Evolutionary conservation across 2,329 filamentous ascomycete species (phyloP).

Genomic region (Claviceps africana): DNA sequence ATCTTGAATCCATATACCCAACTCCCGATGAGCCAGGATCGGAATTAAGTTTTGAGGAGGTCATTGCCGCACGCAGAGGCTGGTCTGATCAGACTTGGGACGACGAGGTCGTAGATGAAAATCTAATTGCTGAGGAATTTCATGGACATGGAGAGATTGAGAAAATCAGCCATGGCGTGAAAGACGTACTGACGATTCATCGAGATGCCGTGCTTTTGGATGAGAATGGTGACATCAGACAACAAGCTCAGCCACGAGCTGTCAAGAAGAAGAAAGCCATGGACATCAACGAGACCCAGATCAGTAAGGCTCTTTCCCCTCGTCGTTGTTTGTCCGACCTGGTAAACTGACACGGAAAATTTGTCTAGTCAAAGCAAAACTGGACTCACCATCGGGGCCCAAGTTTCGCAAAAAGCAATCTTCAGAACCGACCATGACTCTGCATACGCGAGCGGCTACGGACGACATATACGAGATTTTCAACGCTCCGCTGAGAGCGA

Average conservation of each 20-base stretch:
- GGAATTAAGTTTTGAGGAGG: constrained; percentile 83
- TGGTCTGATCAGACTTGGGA: constrained; percentile 48
- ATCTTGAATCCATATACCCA: constrained; percentile 75
- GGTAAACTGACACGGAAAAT: constrained; percentile 15
- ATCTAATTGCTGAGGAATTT: constrained; percentile 15
- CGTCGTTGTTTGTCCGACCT: neutral
- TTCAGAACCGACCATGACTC: constrained; percentile 89
- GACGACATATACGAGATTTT: constrained; percentile 98
- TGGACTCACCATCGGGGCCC: constrained; percentile 75
- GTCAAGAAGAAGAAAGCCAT: constrained; percentile 63
- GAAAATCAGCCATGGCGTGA: constrained; percentile 16
- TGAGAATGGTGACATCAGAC: constrained; percentile 42
- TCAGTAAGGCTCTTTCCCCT: constrained; percentile 43
- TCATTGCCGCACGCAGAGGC: constrained; percentile 66
- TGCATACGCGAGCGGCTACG: constrained; percentile 87
- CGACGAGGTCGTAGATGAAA: constrained; percentile 25
- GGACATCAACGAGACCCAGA: constrained; percentile 85
- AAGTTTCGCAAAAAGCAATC: constrained; percentile 67
- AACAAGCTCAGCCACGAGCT: constrained; percentile 30
- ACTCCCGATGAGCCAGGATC: constrained; percentile 54
- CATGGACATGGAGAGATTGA: constrained; percentile 18
- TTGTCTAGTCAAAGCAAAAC: constrained; percentile 73
- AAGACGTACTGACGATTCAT: constrained; percentile 28
- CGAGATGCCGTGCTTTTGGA: constrained; percentile 35
- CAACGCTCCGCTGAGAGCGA: constrained; percentile 52